phyloP scores from a whole-genome alignment of 1,284 basidiomycete species.

The Xerocomus amazonicus region DNA sequence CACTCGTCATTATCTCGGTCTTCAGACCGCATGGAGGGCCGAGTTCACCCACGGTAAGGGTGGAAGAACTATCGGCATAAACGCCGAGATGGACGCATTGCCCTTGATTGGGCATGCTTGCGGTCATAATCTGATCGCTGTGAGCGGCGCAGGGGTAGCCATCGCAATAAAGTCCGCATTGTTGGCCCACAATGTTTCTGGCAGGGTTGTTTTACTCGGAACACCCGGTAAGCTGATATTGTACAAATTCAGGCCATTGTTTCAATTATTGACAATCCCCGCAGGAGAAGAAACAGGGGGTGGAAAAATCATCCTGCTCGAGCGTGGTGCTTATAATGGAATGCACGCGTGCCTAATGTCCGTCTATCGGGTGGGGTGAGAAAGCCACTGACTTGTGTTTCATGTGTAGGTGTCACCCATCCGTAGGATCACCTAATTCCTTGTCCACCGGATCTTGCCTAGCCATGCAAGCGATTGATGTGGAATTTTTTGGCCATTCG shows the following conservation, averaged over 20 bases:
- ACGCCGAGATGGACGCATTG: constrained; percentile 68
- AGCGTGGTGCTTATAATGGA: constrained; percentile 68
- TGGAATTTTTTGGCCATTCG: constrained; percentile 69
- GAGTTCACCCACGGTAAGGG: constrained; percentile 58
- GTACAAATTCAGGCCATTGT: constrained; percentile 6
- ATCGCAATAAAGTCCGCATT: constrained; percentile 68
- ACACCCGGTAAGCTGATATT: constrained; percentile 62
- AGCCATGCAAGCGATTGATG: constrained; percentile 56
- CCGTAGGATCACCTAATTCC: constrained; percentile 45
- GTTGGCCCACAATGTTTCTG: constrained; percentile 60
- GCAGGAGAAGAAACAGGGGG: constrained; percentile 76
- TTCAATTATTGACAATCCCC: constrained; percentile 5
- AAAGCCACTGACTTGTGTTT: constrained; percentile 11
- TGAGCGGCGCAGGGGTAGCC: constrained; percentile 75
- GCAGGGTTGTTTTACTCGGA: constrained; percentile 75
- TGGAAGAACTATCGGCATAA: constrained; percentile 66
- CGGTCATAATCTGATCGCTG: constrained; percentile 85
- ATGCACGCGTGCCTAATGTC: constrained; percentile 78
- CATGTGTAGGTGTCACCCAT: constrained; percentile 59
- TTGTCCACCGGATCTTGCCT: constrained; percentile 50
- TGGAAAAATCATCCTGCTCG: constrained; percentile 72
- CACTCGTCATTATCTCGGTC: constrained; percentile 54
- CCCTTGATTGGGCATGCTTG: constrained; percentile 72
- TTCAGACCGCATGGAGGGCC: constrained; percentile 79
- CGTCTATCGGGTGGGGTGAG: constrained; percentile 30